Evolutionary conservation across 352 stramenopile genomes (phyloP).

Genomic region (Phytophthora foliorum): DNA sequence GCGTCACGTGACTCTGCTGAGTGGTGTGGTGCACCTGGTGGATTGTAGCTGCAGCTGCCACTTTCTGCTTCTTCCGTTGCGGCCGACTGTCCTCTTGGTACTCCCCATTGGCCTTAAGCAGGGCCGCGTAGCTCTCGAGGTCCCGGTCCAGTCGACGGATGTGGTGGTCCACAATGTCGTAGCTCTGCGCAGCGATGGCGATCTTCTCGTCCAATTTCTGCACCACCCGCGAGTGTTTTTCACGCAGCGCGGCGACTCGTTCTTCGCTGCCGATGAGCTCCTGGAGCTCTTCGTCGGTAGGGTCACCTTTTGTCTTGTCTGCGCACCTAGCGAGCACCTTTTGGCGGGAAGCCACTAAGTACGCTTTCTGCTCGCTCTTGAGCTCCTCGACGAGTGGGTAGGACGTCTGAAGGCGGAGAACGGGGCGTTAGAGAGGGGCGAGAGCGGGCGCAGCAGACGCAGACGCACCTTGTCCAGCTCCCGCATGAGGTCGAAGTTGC

Average conservation of each 20-base stretch:
- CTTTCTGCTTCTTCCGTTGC: slow-evolving; percentile 63
- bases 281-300: slow-evolving; percentile 71
- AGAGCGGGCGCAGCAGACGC: neutral
- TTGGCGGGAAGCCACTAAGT: slow-evolving; percentile 66
- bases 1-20: slow-evolving; percentile 28
- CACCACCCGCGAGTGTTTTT: slow-evolving; percentile 77
- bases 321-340: slow-evolving; percentile 73
- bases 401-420: slow-evolving; percentile 51
- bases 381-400: slow-evolving; percentile 85
- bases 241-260: slow-evolving; percentile 32
- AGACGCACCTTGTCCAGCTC: slow-evolving; percentile 83
- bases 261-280: slow-evolving; percentile 65
- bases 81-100: slow-evolving; percentile 79
- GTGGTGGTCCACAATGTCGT: slow-evolving; percentile 90
- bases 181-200: slow-evolving; percentile 86
- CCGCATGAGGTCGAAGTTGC: slow-evolving; percentile 92
- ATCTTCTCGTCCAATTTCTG: slow-evolving; percentile 92
- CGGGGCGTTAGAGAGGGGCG: slow-evolving; percentile 5
- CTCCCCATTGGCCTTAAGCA: slow-evolving; percentile 83
- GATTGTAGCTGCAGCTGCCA: slow-evolving; percentile 21
- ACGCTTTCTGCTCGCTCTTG: slow-evolving; percentile 67
- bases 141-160: slow-evolving; percentile 85
- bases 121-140: slow-evolving; percentile 72
- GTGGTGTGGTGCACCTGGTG: slow-evolving; percentile 29
- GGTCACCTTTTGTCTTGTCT: slow-evolving; percentile 55